Evolutionary conservation across 2,329 filamentous ascomycete genomes (phyloP).

Genomic region (Fonsecaea multimorphosa): DNA sequence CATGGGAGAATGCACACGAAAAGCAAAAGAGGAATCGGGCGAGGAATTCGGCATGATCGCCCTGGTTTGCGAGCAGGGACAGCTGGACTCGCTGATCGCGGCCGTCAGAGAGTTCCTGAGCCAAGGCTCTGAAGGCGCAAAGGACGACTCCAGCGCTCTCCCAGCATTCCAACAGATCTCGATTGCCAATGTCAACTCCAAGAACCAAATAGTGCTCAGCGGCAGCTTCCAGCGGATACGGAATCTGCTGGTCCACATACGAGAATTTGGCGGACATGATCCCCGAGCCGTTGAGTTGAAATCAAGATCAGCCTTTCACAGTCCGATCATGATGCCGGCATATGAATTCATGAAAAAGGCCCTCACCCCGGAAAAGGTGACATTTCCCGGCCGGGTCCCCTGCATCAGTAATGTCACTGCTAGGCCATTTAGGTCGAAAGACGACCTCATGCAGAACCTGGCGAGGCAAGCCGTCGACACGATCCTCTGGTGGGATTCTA

Average conservation of each 20-base stretch:
- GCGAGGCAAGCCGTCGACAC: slow-evolving; percentile 87
- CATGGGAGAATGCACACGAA: slow-evolving; percentile 77
- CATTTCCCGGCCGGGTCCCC: slow-evolving; percentile 75
- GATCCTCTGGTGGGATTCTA: slow-evolving; percentile 92
- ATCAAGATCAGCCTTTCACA: slow-evolving; percentile 48
- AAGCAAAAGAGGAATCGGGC: slow-evolving; percentile 69
- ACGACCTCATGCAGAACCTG: slow-evolving; percentile 78
- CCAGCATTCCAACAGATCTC: slow-evolving; percentile 84
- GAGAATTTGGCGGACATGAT: slow-evolving; percentile 90
- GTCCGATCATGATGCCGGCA: slow-evolving; percentile 87
- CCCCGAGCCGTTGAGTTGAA: slow-evolving; percentile 85
- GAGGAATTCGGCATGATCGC: slow-evolving; percentile 95
- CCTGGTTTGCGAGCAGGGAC: slow-evolving; percentile 82
- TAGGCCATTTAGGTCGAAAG: slow-evolving; percentile 73
- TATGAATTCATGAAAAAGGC: slow-evolving; percentile 73
- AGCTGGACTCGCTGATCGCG: slow-evolving; percentile 71
- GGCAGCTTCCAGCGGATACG: slow-evolving; percentile 84
- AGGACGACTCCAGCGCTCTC: slow-evolving; percentile 69
- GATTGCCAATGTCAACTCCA: slow-evolving; percentile 93
- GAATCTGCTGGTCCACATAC: slow-evolving; percentile 79
- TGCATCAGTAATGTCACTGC: slow-evolving; percentile 89
- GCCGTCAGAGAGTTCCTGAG: slow-evolving; percentile 81
- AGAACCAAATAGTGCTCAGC: slow-evolving; percentile 93
- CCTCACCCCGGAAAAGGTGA: slow-evolving; percentile 68
- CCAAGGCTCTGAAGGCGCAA: slow-evolving; percentile 68